Evolutionary conservation across 2,329 filamentous ascomycete species (phyloP).

Genomic region (Diplodia scrobiculata): DNA sequence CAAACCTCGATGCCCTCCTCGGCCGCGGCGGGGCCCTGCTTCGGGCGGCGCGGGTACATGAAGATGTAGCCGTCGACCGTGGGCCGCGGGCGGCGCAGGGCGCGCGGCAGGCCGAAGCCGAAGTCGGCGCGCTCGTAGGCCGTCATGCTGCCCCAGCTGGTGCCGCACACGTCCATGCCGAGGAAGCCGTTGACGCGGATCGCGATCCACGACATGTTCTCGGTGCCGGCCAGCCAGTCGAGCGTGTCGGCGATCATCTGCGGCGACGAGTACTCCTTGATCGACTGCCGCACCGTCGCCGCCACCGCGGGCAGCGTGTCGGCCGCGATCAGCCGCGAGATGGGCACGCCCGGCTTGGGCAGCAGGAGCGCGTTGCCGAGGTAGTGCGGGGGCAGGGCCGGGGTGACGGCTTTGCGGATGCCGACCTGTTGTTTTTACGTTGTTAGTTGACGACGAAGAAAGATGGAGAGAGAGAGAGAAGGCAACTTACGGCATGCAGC

Average conservation of each 20-base stretch:
- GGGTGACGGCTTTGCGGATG: conserved; percentile 32
- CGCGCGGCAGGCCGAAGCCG: conserved; percentile 37
- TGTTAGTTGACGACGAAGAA: background rate
- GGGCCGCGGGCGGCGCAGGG: conserved; percentile 32
- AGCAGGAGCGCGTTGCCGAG: conserved; percentile 35
- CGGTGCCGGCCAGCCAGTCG: conserved; percentile 35
- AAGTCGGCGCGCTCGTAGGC: conserved; percentile 38
- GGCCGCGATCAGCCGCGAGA: conserved; percentile 29
- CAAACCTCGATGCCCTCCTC: conserved; percentile 35
- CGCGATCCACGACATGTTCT: conserved; percentile 35
- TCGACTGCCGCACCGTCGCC: conserved; percentile 34
- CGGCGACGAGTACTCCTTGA: conserved; percentile 32
- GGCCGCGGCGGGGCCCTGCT: background rate
- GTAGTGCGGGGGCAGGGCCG: conserved; percentile 34
- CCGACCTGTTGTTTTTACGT: conserved; percentile 34
- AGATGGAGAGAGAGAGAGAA: no score
- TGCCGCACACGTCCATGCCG: conserved; percentile 36
- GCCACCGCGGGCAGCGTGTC: conserved; percentile 34
- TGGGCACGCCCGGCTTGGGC: conserved; percentile 31
- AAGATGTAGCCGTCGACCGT: conserved; percentile 34
- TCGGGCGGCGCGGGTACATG: conserved; percentile 32
- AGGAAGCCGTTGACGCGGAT: conserved; percentile 35
- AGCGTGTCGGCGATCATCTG: conserved; percentile 33
- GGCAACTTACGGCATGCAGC: conserved; percentile 32
- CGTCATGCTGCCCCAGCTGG: conserved; percentile 37